Conservation (phyloP, 805 yeast species). For the Lachancea mirantina region DNA sequence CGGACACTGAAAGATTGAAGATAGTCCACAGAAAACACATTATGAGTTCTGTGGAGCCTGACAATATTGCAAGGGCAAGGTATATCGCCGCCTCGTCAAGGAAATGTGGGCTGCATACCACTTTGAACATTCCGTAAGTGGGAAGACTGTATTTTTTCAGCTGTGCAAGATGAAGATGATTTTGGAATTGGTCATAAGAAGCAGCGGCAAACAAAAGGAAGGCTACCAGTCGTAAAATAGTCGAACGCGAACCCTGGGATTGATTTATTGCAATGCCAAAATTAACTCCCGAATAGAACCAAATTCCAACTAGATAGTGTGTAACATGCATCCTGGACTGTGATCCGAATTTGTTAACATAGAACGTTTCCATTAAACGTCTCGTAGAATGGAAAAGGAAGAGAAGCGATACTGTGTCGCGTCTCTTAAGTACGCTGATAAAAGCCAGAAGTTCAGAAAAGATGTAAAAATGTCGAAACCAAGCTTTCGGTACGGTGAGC, state of each 20-base stretch:
- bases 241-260: neutral
- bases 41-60: slow-evolving; percentile 15
- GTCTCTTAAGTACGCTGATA: slow-evolving; percentile 14
- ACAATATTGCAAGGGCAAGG: slow-evolving; percentile 20
- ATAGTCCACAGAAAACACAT: slow-evolving; percentile 27
- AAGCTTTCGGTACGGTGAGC: slow-evolving; percentile 52
- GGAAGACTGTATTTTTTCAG: slow-evolving; percentile 56
- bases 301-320: slow-evolving; percentile 60
- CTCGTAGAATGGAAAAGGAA: slow-evolving; percentile 46
- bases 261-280: slow-evolving; percentile 22
- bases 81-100: slow-evolving; percentile 59
- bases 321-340: slow-evolving; percentile 52
- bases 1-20: slow-evolving; percentile 48
- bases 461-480: slow-evolving; percentile 58
- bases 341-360: slow-evolving; percentile 40
- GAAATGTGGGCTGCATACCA: slow-evolving; percentile 61
- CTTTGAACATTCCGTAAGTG: slow-evolving; percentile 39
- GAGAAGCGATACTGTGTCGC: slow-evolving; percentile 19
- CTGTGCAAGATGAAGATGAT: slow-evolving; percentile 43
- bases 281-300: slow-evolving; percentile 48
- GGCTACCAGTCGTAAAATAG: slow-evolving; percentile 1
- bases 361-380: slow-evolving; percentile 48
- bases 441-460: slow-evolving; percentile 33
- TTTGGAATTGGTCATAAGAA: slow-evolving; percentile 30
- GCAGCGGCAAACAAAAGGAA: slow-evolving; percentile 18